Evolutionary conservation across 129 eudicot species (phyloP).

Genomic region (Cynara cardunculus): DNA sequence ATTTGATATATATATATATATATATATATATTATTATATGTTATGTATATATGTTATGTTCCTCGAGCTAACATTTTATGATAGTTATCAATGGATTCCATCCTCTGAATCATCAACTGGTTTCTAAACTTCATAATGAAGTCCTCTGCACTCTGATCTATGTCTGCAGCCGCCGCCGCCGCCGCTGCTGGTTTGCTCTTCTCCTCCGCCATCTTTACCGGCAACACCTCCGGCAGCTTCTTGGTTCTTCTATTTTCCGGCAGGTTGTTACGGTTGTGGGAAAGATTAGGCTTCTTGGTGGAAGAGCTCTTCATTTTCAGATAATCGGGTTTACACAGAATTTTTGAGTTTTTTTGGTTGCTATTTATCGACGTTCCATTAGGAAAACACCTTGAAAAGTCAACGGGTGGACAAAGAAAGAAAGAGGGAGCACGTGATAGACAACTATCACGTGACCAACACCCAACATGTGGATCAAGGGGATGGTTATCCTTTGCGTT

Average conservation of each 20-base stretch:
- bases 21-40: background rate
- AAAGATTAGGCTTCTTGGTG: background rate
- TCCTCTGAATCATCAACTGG: constrained; percentile 68
- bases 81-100: constrained; percentile 75
- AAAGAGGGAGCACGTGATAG: constrained; percentile 13
- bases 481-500: background rate
- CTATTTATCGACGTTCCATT: constrained; percentile 10
- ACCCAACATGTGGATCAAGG: background rate
- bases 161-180: constrained; percentile 24
- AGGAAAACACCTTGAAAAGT: constrained; percentile 10
- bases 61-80: constrained; percentile 66
- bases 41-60: constrained; percentile 36
- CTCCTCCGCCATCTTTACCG: constrained; percentile 21
- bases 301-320: constrained; percentile 10
- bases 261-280: background rate
- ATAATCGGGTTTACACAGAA: background rate
- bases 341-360: background rate
- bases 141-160: constrained; percentile 67
- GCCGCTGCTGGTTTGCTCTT: constrained; percentile 6
- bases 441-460: background rate
- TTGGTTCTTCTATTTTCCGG: background rate
- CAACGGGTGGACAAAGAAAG: constrained; percentile 4
- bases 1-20: background rate
- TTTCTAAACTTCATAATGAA: constrained; percentile 76
- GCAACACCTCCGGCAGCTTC: constrained; percentile 10